phyloP scores from a whole-genome alignment of 805 yeast species.

The Cyberlindnera subsufficiens region DNA sequence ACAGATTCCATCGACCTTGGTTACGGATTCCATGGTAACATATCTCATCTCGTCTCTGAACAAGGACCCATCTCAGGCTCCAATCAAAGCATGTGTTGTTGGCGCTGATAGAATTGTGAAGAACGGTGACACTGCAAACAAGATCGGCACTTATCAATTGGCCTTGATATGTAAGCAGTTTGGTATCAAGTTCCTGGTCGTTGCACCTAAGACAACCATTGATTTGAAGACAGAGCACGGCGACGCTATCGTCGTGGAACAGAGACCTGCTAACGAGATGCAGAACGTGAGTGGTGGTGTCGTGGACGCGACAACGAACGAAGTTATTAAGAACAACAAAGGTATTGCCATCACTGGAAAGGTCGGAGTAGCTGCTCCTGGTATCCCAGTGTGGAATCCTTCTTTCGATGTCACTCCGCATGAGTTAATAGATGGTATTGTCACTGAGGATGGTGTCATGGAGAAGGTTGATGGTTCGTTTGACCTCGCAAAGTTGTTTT shows the following conservation, averaged over 20 bases:
- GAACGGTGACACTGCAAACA: conserved; percentile 95
- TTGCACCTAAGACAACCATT: conserved; percentile 91
- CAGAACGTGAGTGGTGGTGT: conserved; percentile 69
- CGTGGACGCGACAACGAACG: conserved; percentile 28
- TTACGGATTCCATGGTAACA: conserved; percentile 90
- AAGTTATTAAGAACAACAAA: conserved; percentile 19
- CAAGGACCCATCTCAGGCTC: conserved; percentile 34
- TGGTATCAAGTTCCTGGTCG: conserved; percentile 80
- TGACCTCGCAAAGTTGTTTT: conserved; percentile 27
- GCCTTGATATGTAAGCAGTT: conserved; percentile 63
- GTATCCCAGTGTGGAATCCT: conserved; percentile 90
- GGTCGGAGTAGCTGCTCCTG: conserved; percentile 80
- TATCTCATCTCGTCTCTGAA: conserved; percentile 50
- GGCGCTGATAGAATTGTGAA: conserved; percentile 89
- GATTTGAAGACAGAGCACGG: conserved; percentile 67
- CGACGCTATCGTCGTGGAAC: conserved; percentile 75
- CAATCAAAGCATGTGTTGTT: conserved; percentile 79
- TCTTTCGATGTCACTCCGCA: conserved; percentile 93
- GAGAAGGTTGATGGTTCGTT: conserved; percentile 51
- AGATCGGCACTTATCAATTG: conserved; percentile 90
- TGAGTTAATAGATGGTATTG: conserved; percentile 76
- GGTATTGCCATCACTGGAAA: conserved; percentile 35
- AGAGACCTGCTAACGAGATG: conserved; percentile 77
- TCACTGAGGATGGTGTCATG: conserved; percentile 69
- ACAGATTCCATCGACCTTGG: conserved; percentile 77